Evolutionary conservation across 1,284 basidiomycete species (phyloP), one percentile per base, ranked within the genome.

Genomic region (Heliocybe sulcata): DNA sequence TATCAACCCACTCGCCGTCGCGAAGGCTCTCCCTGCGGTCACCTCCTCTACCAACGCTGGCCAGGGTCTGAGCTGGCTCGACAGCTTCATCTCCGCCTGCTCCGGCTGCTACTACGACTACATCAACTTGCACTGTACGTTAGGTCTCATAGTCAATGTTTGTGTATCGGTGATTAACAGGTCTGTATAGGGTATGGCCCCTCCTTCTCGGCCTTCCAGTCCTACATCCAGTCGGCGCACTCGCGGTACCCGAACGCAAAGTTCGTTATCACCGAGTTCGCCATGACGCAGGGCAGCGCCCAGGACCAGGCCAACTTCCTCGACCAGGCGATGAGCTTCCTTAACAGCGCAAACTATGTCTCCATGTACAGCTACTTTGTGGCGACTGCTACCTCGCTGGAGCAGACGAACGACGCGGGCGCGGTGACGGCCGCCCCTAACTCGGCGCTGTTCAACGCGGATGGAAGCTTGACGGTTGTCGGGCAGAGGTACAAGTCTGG

Each of bases 21-120:
- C 59, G 61, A 64, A 64, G 48, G 61, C 63, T 6, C 57, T 61
- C 8, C 63, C 63, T 25, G 61, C 63, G 9, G 52, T 64, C n/a
- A 60, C 60, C 10, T 55, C 60, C 33, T 58, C 56, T 14, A 56
- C 48, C 12, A 20, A 42, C 20, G 53, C 58, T 25, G 63, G 63
- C 22, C 52, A 61, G 56, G 63, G 63, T 25, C 56, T 64, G 16
- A 54, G 57, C 35, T 64, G 63, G 63, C 57, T 64, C 10, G 35
- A 54, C 23, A 53, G 59, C 45, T 54, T 64, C 50, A 51, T 64
- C 53, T 38, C 26, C 25, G 61, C 62, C 8, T 64, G 63, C 56
- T 59, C 58, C 14, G 49, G 55, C 16, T 64, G 63, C 57, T 60
- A 57, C 54, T 59, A 55, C 49, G 63, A 64, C 57, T 64, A 62